A percentile compares a stretch with the other conserved stretches of the same genome.
Evolutionary conservation across 306 rosid species (phyloP).

Genomic region (Boehmeria nivea): DNA sequence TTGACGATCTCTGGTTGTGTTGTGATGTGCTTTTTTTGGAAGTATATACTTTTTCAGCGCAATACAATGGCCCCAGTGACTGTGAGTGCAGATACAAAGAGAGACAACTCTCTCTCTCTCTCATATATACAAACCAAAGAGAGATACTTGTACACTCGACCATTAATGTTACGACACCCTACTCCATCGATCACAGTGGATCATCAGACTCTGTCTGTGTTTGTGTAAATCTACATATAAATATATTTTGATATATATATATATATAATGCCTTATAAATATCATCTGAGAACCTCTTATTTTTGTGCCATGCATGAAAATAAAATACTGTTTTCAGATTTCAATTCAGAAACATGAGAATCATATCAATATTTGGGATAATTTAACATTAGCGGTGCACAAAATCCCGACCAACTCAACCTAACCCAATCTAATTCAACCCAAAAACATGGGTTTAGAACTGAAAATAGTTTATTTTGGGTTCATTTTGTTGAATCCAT

Average conservation of each 20-base stretch:
- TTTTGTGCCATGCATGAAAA: slow-evolving; percentile 7
- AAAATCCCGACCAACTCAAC: too few species aligned
- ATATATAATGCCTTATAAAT: too few species aligned
- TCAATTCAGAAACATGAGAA: too few species aligned
- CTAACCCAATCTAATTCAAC: too few species aligned
- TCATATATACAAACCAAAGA: background rate
- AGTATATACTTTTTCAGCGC: slow-evolving; percentile 22
- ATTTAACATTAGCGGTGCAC: too few species aligned
- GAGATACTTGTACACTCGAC: slow-evolving; percentile 5
- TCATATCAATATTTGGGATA: too few species aligned
- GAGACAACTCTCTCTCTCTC: slow-evolving; percentile 21
- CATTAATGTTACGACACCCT: background rate
- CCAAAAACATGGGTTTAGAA: too few species aligned
- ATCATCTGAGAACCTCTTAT: background rate
- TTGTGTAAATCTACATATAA: background rate
- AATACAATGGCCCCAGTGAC: slow-evolving; percentile 19
- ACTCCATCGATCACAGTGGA: background rate
- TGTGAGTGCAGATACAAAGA: slow-evolving; percentile 16
- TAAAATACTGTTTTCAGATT: too few species aligned
- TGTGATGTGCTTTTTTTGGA: slow-evolving; percentile 19
- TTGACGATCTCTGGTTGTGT: too few species aligned
- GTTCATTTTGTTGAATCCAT: too few species aligned
- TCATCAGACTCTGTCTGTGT: background rate
- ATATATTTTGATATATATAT: background rate
- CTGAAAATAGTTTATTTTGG: too few species aligned